A percentile compares a stretch with the other conserved stretches of the same genome.
phyloP scores from a whole-genome alignment of 441 rosid species.

The Pelargonium australe region DNA sequence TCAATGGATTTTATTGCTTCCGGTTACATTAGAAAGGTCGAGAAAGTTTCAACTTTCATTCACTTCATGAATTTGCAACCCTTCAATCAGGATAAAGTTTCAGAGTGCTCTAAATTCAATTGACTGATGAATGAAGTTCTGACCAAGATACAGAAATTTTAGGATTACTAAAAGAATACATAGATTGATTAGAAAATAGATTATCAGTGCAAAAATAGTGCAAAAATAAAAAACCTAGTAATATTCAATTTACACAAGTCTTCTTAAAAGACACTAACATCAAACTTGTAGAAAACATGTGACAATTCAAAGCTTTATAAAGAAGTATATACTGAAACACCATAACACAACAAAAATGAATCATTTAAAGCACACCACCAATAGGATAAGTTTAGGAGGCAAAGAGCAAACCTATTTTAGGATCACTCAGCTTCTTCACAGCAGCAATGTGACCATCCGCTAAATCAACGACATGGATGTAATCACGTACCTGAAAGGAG shows the following conservation, averaged over 20 bases:
- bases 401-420: slow-evolving; percentile 40
- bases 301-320: no score
- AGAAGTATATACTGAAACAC: no score
- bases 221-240: no score
- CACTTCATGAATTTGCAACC: neutral
- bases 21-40: no score
- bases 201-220: no score
- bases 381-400: neutral
- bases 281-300: no score
- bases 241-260: no score
- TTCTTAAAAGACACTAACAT: no score
- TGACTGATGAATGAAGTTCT: neutral
- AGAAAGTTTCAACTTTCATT: neutral
- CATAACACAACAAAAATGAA: no score
- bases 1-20: no score
- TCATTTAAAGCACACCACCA: neutral
- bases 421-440: slow-evolving; percentile 52
- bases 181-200: no score
- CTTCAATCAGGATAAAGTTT: neutral
- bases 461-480: slow-evolving; percentile 84
- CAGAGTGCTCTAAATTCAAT: neutral
- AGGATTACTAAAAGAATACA: neutral
- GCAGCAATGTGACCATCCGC: slow-evolving; percentile 97
- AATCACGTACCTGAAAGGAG: slow-evolving; percentile 75
- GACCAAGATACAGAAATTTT: neutral